Conservation (phyloP, 2,329 filamentous ascomycete species). For the Paecilomyces niveus region DNA sequence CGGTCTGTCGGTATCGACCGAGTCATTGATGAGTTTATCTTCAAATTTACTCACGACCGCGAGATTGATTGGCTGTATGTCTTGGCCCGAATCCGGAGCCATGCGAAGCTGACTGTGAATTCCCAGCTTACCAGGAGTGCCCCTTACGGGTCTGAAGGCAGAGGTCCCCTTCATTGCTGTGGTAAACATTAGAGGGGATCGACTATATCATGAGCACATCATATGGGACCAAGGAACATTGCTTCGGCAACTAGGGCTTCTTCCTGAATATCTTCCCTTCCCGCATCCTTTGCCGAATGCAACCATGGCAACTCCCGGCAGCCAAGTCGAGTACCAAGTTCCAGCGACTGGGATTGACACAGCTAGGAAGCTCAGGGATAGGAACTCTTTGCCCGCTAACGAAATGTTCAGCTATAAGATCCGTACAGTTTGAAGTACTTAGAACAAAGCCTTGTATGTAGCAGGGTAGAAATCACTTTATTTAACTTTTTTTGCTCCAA, state of each 20-base stretch:
- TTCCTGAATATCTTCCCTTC: conserved; percentile 60
- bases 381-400: conserved; percentile 15
- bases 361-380: conserved; percentile 45
- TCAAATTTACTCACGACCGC: conserved; percentile 56
- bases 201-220: conserved; percentile 65
- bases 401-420: no score
- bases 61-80: conserved; percentile 61
- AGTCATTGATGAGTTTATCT: conserved; percentile 64
- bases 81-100: conserved; percentile 2
- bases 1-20: conserved; percentile 66
- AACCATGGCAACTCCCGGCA: conserved; percentile 13
- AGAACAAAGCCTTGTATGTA: no score
- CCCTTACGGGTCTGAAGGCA: conserved; percentile 48
- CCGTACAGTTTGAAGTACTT: no score
- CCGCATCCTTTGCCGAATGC: conserved; percentile 47
- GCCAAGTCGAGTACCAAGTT: conserved; percentile 50
- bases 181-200: conserved; percentile 61
- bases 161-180: conserved; percentile 59
- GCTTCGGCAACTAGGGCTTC: conserved; percentile 53
- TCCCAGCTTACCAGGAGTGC: conserved; percentile 50
- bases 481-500: no score
- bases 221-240: conserved; percentile 62
- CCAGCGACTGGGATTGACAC: conserved; percentile 54
- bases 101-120: background rate
- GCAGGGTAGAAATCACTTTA: no score